Evolutionary conservation across 2,329 filamentous ascomycete species (phyloP).

Genomic region (Fusarium miscanthi): DNA sequence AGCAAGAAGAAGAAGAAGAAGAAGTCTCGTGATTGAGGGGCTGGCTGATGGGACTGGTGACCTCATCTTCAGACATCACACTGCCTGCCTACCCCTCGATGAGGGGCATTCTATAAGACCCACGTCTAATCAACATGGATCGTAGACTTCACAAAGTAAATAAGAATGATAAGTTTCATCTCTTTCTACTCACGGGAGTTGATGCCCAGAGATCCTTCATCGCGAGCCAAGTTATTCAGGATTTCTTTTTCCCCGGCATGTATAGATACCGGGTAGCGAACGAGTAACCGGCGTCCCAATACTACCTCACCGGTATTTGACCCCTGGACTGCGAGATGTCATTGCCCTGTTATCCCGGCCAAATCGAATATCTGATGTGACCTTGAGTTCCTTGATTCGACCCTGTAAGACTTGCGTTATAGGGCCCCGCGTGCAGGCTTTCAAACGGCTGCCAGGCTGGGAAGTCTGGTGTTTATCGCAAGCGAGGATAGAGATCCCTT

Average conservation of each 20-base stretch:
- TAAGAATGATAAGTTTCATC: neutral
- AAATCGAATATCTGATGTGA: neutral
- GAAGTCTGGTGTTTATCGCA: neutral
- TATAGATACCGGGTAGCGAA: neutral
- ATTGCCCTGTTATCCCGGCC: neutral
- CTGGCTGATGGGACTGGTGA: slow-evolving; percentile 17
- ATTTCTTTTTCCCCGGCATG: neutral
- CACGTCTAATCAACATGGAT: neutral
- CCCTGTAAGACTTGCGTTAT: neutral
- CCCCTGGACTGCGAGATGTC: neutral
- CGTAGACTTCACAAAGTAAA: neutral
- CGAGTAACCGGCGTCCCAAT: neutral
- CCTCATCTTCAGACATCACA: slow-evolving; percentile 23
- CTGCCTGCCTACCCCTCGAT: neutral
- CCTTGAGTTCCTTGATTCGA: neutral
- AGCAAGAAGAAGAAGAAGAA: neutral
- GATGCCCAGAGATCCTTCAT: neutral
- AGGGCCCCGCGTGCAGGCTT: neutral
- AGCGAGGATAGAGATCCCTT: neutral
- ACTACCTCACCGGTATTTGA: neutral
- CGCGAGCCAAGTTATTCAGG: neutral
- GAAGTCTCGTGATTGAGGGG: slow-evolving; percentile 2
- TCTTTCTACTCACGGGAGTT: neutral
- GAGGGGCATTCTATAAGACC: slow-evolving; percentile 6
- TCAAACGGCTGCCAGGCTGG: neutral